Percentiles rank a stretch among this genome's conserved stretches.
These are phyloP conservation scores for Cordyceps militaris DNA, from an alignment of 2,329 filamentous ascomycete species.

Conservation along the genomic window DNA sequence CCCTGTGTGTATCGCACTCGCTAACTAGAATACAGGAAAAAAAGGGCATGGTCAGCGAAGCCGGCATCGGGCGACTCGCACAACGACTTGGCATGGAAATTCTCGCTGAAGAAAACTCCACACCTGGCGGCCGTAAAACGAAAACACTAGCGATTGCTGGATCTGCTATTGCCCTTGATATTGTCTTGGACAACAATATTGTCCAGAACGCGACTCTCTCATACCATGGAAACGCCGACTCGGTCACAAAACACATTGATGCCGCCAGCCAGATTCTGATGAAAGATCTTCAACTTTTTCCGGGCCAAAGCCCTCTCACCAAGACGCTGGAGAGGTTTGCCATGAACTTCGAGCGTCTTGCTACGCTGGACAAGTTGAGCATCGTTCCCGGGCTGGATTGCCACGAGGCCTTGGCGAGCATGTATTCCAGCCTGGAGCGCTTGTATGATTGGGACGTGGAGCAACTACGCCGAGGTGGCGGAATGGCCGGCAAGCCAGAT, in stretches of 20 bases:
- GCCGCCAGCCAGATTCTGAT: conserved; percentile 60
- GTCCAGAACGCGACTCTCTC: conserved; percentile 56
- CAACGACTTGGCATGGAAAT: conserved; percentile 59
- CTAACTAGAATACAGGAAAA: conserved; percentile 26
- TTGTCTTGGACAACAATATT: conserved; percentile 53
- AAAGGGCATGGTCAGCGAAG: conserved; percentile 63
- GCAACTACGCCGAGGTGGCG: conserved; percentile 43
- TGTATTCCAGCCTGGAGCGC: conserved; percentile 62
- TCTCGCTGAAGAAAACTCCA: conserved; percentile 49
- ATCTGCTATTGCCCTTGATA: conserved; percentile 52
- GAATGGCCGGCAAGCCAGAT: conserved; percentile 37
- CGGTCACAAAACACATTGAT: conserved; percentile 52
- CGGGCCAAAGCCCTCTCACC: conserved; percentile 57
- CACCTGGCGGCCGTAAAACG: conserved; percentile 40
- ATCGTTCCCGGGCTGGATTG: conserved; percentile 62
- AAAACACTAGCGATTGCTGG: conserved; percentile 56
- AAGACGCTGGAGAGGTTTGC: conserved; percentile 66
- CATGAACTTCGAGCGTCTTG: conserved; percentile 62
- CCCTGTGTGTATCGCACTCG: neutral
- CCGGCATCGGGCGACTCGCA: conserved; percentile 65
- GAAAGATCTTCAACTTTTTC: conserved; percentile 53
- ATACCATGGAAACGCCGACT: conserved; percentile 53
- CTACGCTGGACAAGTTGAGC: conserved; percentile 65
- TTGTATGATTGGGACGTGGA: conserved; percentile 66
- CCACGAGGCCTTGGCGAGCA: conserved; percentile 67